phyloP scores from a whole-genome alignment of 805 yeast genomes.

The Ogataea parapolymorpha region DNA sequence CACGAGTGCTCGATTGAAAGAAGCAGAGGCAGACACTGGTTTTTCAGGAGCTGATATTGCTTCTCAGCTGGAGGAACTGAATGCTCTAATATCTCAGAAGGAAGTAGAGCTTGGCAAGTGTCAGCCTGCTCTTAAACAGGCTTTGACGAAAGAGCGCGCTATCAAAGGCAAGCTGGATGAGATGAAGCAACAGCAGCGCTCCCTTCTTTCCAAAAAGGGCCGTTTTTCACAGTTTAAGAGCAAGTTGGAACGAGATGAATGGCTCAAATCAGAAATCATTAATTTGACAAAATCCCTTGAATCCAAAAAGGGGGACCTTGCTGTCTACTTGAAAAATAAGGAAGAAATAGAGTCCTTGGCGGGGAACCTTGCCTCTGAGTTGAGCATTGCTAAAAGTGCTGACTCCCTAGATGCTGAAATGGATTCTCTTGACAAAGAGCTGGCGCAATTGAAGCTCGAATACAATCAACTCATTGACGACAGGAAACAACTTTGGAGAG shows the following conservation, averaged over 20 bases:
- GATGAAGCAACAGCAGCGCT: constrained; percentile 50
- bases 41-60: constrained; percentile 23
- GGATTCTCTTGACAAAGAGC: constrained; percentile 29
- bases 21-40: constrained; percentile 36
- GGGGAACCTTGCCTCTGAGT: constrained; percentile 31
- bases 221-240: constrained; percentile 57
- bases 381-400: constrained; percentile 1
- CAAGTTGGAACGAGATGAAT: constrained; percentile 57
- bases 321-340: constrained; percentile 9
- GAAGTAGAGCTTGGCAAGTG: constrained; percentile 36
- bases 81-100: constrained; percentile 33
- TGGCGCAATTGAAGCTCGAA: constrained; percentile 35
- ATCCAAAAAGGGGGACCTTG: constrained; percentile 11
- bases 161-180: constrained; percentile 40
- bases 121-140: constrained; percentile 40
- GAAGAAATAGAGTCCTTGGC: constrained; percentile 34
- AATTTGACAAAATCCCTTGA: constrained; percentile 26
- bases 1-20: constrained; percentile 44
- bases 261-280: constrained; percentile 57
- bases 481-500: constrained; percentile 75
- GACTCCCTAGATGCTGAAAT: constrained; percentile 26
- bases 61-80: constrained; percentile 21
- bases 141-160: constrained; percentile 39
- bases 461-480: constrained; percentile 54
- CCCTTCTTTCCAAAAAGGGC: constrained; percentile 67